Percentiles rank a stretch among this genome's conserved stretches.
phyloP scores from a whole-genome alignment of 31 red algal genomes.

The Pterothamnion heteromorphum region DNA sequence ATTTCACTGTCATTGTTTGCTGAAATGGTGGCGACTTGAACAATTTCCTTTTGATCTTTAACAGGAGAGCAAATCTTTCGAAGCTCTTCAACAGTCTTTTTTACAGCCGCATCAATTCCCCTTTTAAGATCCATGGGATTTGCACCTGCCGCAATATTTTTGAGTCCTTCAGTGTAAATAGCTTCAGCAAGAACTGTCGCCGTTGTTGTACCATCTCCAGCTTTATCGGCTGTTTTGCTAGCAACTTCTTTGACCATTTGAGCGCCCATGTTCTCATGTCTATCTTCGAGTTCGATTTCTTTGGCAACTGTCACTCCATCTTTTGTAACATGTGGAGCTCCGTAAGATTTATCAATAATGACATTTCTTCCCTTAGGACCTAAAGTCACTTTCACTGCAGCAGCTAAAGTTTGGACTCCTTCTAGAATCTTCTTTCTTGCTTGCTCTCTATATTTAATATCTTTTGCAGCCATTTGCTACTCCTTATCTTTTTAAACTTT shows the following conservation, averaged over 20 bases:
- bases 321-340: slow-evolving; percentile 64
- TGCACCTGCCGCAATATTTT: slow-evolving; percentile 57
- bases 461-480: slow-evolving; percentile 52
- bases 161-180: slow-evolving; percentile 70
- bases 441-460: slow-evolving; percentile 80
- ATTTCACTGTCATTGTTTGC: slow-evolving; percentile 83
- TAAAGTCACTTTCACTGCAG: slow-evolving; percentile 69
- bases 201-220: slow-evolving; percentile 82
- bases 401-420: slow-evolving; percentile 86
- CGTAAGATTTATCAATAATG: slow-evolving; percentile 67
- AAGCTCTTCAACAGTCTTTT: slow-evolving; percentile 40
- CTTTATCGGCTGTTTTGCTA: slow-evolving; percentile 59
- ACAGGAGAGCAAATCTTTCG: slow-evolving; percentile 37
- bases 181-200: slow-evolving; percentile 69
- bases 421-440: slow-evolving; percentile 89
- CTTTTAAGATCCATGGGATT: slow-evolving; percentile 73
- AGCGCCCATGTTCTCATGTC: slow-evolving; percentile 60
- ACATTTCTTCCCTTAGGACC: slow-evolving; percentile 86
- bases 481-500: not conserved
- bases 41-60: slow-evolving; percentile 49
- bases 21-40: slow-evolving; percentile 91
- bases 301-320: slow-evolving; percentile 77
- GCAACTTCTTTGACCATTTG: slow-evolving; percentile 61
- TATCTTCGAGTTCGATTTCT: slow-evolving; percentile 61
- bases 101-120: slow-evolving; percentile 60